phyloP scores from a whole-genome alignment of 169 alveolate genomes.

The Theileria sp. region DNA sequence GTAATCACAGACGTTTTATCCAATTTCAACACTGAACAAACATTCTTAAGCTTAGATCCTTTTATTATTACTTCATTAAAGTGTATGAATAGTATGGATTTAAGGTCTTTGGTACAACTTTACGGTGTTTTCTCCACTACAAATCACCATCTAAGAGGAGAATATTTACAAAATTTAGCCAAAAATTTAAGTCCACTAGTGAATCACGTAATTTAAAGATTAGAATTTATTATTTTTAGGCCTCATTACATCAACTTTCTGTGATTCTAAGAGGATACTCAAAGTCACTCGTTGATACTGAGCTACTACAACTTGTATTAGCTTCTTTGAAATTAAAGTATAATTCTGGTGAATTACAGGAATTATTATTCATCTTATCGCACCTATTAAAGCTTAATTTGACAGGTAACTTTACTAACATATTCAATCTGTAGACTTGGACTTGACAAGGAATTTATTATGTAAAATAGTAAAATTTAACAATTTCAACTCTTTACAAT shows the following conservation, averaged over 20 bases:
- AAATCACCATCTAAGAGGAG: background rate
- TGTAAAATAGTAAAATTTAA: background rate
- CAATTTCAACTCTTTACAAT: constrained; percentile 2
- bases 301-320: background rate
- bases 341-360: constrained; percentile 19
- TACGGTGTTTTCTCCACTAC: constrained; percentile 17
- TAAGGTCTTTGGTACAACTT: constrained; percentile 31
- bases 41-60: constrained; percentile 13
- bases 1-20: constrained; percentile 13
- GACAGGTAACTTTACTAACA: background rate
- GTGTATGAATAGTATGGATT: constrained; percentile 28
- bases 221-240: constrained; percentile 7
- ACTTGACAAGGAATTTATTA: background rate
- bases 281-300: constrained; percentile 5
- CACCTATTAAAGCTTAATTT: constrained; percentile 22
- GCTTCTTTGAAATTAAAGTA: constrained; percentile 6
- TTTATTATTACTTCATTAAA: constrained; percentile 17
- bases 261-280: constrained; percentile 7
- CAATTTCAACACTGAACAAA: constrained; percentile 12
- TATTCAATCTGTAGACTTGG: background rate
- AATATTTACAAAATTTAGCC: constrained; percentile 9
- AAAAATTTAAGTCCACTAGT: background rate
- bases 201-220: background rate
- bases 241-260: constrained; percentile 25
- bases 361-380: constrained; percentile 42